Base-by-base conservation (phyloP, 768 basidiomycete genomes). In the Auricularia cornea region DNA sequence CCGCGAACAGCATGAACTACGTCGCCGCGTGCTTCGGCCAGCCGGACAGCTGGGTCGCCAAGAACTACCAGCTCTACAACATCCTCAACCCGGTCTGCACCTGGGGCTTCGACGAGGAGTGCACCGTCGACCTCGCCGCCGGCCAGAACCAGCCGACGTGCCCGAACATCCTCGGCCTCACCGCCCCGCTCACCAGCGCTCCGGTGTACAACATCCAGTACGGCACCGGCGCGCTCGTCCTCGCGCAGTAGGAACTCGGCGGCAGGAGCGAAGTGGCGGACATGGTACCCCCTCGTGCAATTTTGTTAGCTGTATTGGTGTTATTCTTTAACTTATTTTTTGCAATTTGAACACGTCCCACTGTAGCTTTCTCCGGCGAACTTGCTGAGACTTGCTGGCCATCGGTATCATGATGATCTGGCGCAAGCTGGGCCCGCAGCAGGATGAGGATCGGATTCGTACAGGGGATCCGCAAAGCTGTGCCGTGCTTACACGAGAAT, bases 41-140 rank as follows among this genome's bases (percentile, higher is more conserved):
- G 26, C 28, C 28, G 8, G 54, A 31, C 54, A 57, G 54, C 54
- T 57, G 54, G 54, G 54, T 31, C 28, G 54, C 54, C 12, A 57
- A 57, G 28, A 57, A 57, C 54, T 29, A 29, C 28, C 18, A 26
- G 28, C 54, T 57, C 28, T 57, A 57, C 28, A 57, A 57, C 54
- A 57, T 57, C 54, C 30, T 57, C 18, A 57, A 57, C 54, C 54
- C 54, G 18, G 54, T 57, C 54, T 57, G 54, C 54, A 57, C 54
- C 3, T 57, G 54, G 54, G 54, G 54, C 20, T 57, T 57, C 30
- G 54, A 57, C 28, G 54, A 57, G 54, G 54, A 29, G 54, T 57
- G 54, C 54, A 29, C 54, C 11, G 30, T 57, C 54, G 54, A 57
- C 26, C 54, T 57, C 28, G 26, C 54, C 8, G 30, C 54, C 30